These are phyloP conservation scores for Theobroma cacao DNA, from an alignment of 345 rosid genomes.

Conservation along the genomic window DNA sequence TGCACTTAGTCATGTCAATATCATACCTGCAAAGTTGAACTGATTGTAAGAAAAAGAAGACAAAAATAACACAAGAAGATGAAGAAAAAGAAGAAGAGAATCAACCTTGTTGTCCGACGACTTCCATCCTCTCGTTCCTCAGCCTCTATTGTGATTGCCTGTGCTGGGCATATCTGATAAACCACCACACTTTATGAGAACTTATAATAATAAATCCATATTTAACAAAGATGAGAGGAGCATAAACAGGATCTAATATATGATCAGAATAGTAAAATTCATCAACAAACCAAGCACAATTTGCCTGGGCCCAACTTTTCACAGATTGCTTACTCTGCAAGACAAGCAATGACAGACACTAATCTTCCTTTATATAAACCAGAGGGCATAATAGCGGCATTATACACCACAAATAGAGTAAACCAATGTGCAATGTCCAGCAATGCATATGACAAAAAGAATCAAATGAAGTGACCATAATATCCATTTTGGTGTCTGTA, in stretches of 20 bases:
- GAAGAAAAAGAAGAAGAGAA: neutral
- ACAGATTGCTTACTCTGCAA: neutral
- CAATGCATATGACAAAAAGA: neutral
- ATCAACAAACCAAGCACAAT: neutral
- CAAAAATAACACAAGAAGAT: neutral
- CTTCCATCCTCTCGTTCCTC: conserved; percentile 99
- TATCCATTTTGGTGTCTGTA: neutral
- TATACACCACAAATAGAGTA: neutral
- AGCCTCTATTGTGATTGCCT: conserved; percentile 96
- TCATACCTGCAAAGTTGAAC: conserved; percentile 56
- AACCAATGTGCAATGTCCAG: no score
- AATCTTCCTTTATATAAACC: neutral
- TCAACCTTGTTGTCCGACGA: conserved; percentile 92
- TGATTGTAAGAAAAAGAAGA: neutral
- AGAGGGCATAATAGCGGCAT: neutral
- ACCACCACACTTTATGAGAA: conserved; percentile 18
- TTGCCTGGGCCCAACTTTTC: neutral
- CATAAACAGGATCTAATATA: neutral
- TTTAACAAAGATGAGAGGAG: neutral
- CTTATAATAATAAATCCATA: neutral
- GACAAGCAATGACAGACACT: neutral
- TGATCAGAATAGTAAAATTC: neutral
- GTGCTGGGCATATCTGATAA: conserved; percentile 90
- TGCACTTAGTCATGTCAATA: conserved; percentile 97
- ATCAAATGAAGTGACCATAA: neutral